Conservation (phyloP, 495 filamentous ascomycete species). For the Aspergillus affinis region DNA sequence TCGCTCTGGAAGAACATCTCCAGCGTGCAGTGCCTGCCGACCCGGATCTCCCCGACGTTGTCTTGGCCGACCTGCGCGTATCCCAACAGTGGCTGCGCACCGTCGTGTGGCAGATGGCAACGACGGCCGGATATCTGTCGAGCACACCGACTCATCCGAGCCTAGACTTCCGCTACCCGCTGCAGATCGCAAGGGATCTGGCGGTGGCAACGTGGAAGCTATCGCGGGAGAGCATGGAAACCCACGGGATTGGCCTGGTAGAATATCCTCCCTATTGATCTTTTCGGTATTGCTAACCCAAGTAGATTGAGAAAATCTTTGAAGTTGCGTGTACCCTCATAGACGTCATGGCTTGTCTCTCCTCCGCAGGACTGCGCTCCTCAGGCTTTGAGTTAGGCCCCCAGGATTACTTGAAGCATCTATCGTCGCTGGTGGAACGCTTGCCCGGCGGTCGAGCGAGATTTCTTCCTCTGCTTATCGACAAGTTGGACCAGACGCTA, state of each 20-base stretch:
- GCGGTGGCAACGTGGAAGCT: constrained; percentile 69
- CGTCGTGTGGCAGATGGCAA: constrained; percentile 69
- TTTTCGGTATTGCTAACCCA: background rate
- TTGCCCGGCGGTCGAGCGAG: constrained; percentile 69
- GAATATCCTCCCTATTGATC: background rate
- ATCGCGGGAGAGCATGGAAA: constrained; percentile 61
- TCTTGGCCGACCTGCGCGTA: constrained; percentile 62
- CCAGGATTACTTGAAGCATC: constrained; percentile 68
- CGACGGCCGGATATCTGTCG: constrained; percentile 51
- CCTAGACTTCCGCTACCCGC: constrained; percentile 67
- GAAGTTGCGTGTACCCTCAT: constrained; percentile 71
- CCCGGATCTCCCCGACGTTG: constrained; percentile 60
- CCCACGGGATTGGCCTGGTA: constrained; percentile 61
- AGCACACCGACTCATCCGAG: constrained; percentile 54
- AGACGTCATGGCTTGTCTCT: constrained; percentile 68
- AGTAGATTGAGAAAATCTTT: constrained; percentile 67
- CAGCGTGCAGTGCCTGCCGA: constrained; percentile 61
- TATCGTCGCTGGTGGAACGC: constrained; percentile 62
- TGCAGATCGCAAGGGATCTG: constrained; percentile 68
- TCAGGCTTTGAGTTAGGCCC: constrained; percentile 64
- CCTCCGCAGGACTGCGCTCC: constrained; percentile 44
- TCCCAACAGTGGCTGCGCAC: constrained; percentile 78
- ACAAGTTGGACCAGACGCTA: constrained; percentile 66
- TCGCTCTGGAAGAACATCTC: constrained; percentile 63
- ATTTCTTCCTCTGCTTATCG: constrained; percentile 68